Percentiles rank a stretch among this genome's conserved stretches.
These are phyloP conservation scores for Epichloe amarillans DNA, from an alignment of 2,329 filamentous ascomycete genomes.

Conservation along the genomic window DNA sequence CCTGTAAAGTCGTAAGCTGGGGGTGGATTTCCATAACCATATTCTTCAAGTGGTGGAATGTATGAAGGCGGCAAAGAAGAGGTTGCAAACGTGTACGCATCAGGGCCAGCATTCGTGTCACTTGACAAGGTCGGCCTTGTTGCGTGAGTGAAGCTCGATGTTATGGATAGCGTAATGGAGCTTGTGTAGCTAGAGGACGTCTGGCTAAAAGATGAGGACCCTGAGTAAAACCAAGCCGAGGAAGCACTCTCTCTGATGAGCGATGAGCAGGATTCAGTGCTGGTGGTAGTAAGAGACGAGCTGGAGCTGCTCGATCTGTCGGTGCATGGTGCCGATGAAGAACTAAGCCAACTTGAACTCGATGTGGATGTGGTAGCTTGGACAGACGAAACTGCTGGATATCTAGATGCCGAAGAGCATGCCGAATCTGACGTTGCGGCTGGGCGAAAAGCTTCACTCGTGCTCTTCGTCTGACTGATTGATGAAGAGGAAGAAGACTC, in stretches of 20 bases:
- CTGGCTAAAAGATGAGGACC: neutral
- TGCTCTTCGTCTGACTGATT: neutral
- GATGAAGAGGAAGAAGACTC: neutral
- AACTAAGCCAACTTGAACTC: neutral
- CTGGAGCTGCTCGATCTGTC: neutral
- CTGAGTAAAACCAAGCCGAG: neutral
- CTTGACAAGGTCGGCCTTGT: neutral
- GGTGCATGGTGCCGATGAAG: neutral
- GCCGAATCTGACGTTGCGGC: neutral
- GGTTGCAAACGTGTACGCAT: slow-evolving; percentile 1
- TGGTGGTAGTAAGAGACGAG: neutral
- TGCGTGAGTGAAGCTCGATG: neutral
- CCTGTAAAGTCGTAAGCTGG: slow-evolving; percentile 1
- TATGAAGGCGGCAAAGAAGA: slow-evolving; percentile 5
- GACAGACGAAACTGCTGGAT: neutral
- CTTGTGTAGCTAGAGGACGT: neutral
- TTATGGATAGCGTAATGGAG: neutral
- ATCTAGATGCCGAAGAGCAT: neutral
- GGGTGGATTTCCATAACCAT: slow-evolving; percentile 4
- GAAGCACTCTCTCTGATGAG: neutral
- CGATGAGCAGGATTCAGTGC: neutral
- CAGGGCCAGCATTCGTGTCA: neutral
- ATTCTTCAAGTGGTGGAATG: slow-evolving; percentile 5
- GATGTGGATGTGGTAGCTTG: neutral
- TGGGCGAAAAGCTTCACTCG: neutral